Base-by-base conservation (phyloP, 768 basidiomycete species). In the Lentinula guzmanii region DNA sequence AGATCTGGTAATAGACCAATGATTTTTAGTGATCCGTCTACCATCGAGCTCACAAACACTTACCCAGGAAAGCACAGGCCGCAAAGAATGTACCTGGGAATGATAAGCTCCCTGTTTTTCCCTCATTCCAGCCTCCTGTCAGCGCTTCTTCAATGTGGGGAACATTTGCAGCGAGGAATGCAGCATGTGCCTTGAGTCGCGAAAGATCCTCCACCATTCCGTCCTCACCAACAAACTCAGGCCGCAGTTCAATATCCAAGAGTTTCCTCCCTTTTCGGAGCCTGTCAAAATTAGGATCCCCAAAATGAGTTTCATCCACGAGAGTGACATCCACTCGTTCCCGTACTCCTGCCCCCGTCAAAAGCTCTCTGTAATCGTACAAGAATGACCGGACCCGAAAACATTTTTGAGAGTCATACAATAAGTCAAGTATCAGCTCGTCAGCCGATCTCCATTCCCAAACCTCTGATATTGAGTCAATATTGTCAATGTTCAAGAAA, bases 401-500 rank as follows among this genome's bases (percentile, higher is more conserved):
- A 42, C 70, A 70, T 34, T 65, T 68, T 31, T 70, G 69, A 28
- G 65, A 69, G 6, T 66, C 66, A 51, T 74, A 71, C 5, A 61
- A 45, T 10, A 70, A 66, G 57, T 73, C 69, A 60, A 82, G 74
- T 21, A 78, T 71, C 42, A 84, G 70, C 34, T 76, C 67, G 21
- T 70, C 63, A 1, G 77, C 77, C 6, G 67, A 66, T 35, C 72
- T 70, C 77, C 79, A 83, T 16, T 58, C 60, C 80, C 80, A 80
- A 0, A 59, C 58, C 18, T 74, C 76, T 0, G 18, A 52, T 6
- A 62, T 50, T 13, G n/a, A 7, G 6, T 64, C 61, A 1, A 78
- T 73, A 61, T 80, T 70, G 39, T 77, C 69, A 42, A 83, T 75
- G 51, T 84, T 84, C 60, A 84, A 72, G 68, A 82, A 82, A 2